Evolutionary conservation across 371 early-diverging fungal species (phyloP), one percentile per base, ranked within the genome.

Genomic region (Mucor mucedo): DNA sequence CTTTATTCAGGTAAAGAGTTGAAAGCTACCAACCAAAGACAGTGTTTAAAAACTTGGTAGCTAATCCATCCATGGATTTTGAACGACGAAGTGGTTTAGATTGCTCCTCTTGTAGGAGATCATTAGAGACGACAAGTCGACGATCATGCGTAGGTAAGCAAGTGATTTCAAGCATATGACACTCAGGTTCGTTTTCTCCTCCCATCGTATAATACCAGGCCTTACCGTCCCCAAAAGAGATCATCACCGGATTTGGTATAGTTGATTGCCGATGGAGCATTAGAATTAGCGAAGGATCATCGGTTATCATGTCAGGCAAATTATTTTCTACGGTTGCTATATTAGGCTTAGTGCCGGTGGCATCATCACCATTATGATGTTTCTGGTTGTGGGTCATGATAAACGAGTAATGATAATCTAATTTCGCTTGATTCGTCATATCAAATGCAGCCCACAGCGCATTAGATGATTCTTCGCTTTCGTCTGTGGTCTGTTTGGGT

Each of bases 1-100:
- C 35, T 55, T 55, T 55, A 38, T 55, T 55, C 4, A 40, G 27
- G 11, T 3, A 38, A 39, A 21, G 35, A 35, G 21, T 33, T 13
- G 8, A 33, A 21, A 27, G n/a, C 11, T 33, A 58, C 58, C 48
- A 38, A 16, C 53, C 49, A 9, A 52, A 30, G 40, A 61, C 61
- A 7, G 61, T 53, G 16, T 53, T 61, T 32, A 61, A 42, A 30
- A 61, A 53, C 40, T 49, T 62, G 11, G 41, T 44, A 7, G 63
- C 56, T 7, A 62, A 56, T 45, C 55, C 55, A 41, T 62, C 63
- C n/a, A 62, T 45, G 27, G 63, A 62, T 16, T 62, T 62, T 16
- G 63, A 62, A 30, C 49, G 44, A 40, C 49, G 30, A 4, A 62
- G 29, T 9, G 33, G 30, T 9, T 38, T 45, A 21, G 45, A 33